Conservation (phyloP, 1,284 basidiomycete genomes). For the Fomitopsis schrenkii region DNA sequence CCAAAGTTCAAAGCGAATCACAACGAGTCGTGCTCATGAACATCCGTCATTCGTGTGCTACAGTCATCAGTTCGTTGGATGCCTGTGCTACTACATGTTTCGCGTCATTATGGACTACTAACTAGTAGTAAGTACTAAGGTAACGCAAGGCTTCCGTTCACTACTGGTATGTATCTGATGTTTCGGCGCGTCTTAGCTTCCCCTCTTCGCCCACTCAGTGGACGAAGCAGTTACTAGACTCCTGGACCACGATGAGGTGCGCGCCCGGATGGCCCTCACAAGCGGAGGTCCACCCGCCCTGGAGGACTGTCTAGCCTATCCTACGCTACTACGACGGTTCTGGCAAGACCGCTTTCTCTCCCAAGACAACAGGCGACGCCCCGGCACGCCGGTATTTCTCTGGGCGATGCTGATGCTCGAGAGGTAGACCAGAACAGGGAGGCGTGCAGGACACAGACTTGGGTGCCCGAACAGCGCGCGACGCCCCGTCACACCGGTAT, state of each 20-base stretch:
- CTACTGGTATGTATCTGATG: too few relatives aligned
- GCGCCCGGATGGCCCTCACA: neutral
- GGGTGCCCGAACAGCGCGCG: neutral
- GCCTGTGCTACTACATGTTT: too few relatives aligned
- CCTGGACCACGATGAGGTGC: conserved; percentile 1
- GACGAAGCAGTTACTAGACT: neutral
- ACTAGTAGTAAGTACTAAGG: too few relatives aligned
- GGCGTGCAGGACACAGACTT: neutral
- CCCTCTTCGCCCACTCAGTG: neutral
- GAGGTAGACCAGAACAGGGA: neutral
- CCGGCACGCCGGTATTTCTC: neutral
- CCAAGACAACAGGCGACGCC: neutral
- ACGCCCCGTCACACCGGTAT: neutral
- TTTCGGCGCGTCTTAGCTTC: conserved; percentile 1
- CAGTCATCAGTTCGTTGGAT: too few relatives aligned
- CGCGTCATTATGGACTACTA: too few relatives aligned
- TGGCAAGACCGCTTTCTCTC: neutral
- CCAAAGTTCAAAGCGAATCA: too few relatives aligned
- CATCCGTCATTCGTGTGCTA: too few relatives aligned
- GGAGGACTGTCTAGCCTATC: neutral
- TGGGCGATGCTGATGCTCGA: neutral
- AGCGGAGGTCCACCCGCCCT: neutral
- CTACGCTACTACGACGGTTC: neutral
- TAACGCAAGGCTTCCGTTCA: too few relatives aligned
- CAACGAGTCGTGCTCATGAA: too few relatives aligned